A percentile compares a stretch with the other conserved stretches of the same genome.
Evolutionary conservation across 352 stramenopile genomes (phyloP).

Genomic region (Pythium coloratum): DNA sequence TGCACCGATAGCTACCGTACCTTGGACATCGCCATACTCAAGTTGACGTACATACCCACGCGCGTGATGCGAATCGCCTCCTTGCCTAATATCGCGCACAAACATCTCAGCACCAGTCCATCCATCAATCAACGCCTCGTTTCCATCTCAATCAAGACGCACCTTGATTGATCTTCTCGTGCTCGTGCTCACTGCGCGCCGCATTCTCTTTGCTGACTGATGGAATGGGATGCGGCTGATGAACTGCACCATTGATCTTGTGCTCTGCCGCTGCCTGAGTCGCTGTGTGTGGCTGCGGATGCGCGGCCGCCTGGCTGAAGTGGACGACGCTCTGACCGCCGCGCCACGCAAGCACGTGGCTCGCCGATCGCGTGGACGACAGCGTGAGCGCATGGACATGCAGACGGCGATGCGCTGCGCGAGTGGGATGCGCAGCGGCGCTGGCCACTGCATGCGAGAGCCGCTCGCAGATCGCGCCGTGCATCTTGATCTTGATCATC

Average conservation of each 20-base stretch:
- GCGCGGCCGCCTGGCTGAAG: constrained; percentile 10
- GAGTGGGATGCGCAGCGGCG: not conserved
- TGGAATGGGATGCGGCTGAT: not conserved
- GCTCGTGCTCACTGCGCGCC: not conserved
- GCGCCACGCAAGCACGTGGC: constrained; percentile 14
- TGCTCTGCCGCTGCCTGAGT: not conserved
- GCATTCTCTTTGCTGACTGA: not conserved
- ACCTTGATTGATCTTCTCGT: constrained; percentile 25
- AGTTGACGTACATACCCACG: constrained; percentile 92
- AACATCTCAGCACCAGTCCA: not conserved
- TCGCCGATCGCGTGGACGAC: not conserved
- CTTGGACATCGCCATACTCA: constrained; percentile 91
- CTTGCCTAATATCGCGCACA: constrained; percentile 26
- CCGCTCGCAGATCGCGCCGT: not conserved
- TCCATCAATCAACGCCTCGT: too few species aligned
- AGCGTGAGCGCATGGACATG: constrained; percentile 10
- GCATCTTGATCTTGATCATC: not conserved
- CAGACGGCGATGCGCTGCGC: not conserved
- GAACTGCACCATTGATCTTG: not conserved
- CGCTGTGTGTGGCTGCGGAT: not conserved
- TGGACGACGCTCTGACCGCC: constrained; percentile 11
- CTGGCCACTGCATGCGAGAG: not conserved
- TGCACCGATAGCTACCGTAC: constrained; percentile 27
- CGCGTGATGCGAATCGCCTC: constrained; percentile 90
- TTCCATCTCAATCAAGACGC: not conserved